phyloP scores from a whole-genome alignment of 2,329 filamentous ascomycete genomes.

The Pseudocercospora crystallina region DNA sequence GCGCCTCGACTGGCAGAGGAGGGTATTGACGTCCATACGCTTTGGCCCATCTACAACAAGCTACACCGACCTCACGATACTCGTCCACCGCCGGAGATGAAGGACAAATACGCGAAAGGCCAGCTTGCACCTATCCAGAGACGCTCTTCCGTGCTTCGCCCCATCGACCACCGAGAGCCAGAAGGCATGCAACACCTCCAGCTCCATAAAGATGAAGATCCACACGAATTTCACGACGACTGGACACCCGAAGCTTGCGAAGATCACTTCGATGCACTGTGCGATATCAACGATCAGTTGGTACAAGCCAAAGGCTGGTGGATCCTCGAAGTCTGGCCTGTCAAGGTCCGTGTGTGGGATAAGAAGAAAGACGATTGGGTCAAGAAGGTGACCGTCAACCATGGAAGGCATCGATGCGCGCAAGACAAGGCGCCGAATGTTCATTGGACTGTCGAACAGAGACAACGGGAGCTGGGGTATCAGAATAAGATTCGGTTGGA shows the following conservation, averaged over 20 bases:
- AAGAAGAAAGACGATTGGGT: constrained; percentile 37
- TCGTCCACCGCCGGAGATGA: constrained; percentile 35
- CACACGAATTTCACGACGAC: constrained; percentile 18
- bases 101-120: constrained; percentile 39
- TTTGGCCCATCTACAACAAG: constrained; percentile 42
- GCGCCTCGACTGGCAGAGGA: constrained; percentile 41
- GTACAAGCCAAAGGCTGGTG: constrained; percentile 42
- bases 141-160: constrained; percentile 26
- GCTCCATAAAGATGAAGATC: constrained; percentile 17
- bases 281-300: constrained; percentile 44
- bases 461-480: constrained; percentile 39
- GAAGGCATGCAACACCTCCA: constrained; percentile 26
- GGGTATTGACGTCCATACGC: constrained; percentile 44
- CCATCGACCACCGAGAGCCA: constrained; percentile 23
- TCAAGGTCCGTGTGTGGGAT: constrained; percentile 40
- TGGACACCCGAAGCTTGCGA: constrained; percentile 43
- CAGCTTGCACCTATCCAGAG: constrained; percentile 35
- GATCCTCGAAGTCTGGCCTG: constrained; percentile 46
- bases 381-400: constrained; percentile 40
- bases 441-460: constrained; percentile 47
- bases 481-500: constrained; percentile 34
- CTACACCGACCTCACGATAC: constrained; percentile 34
- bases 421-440: constrained; percentile 40
- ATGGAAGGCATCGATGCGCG: constrained; percentile 40
- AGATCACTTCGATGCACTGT: constrained; percentile 45